These are phyloP conservation scores for Penicillium arizonense DNA, from an alignment of 495 filamentous ascomycete genomes.

Conservation along the genomic window DNA sequence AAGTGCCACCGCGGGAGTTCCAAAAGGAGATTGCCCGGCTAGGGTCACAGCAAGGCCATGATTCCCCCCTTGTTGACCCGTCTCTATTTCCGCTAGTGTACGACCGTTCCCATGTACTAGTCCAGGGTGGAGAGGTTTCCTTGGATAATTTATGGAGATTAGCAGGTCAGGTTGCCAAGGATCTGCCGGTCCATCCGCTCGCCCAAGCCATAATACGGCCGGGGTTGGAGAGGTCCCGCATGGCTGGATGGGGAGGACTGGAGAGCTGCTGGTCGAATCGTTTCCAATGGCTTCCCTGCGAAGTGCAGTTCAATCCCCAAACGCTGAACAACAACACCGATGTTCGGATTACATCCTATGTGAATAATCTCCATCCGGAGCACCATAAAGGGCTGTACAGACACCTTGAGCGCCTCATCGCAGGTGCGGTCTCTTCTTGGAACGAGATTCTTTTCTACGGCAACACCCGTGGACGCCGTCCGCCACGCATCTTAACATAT, in stretches of 20 bases:
- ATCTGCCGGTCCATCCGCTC: neutral
- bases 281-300: neutral
- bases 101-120: neutral
- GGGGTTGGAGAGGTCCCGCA: neutral
- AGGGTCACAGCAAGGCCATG: neutral
- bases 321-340: neutral
- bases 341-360: neutral
- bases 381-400: neutral
- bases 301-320: neutral
- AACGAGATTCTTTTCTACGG: neutral
- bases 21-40: neutral
- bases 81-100: neutral
- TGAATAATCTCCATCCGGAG: neutral
- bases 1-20: neutral
- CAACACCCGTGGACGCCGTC: neutral
- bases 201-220: neutral
- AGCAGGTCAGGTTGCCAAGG: neutral
- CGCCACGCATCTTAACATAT: neutral
- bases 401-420: neutral
- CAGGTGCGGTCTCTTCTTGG: neutral
- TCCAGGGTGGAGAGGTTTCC: neutral
- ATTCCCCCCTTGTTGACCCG: neutral
- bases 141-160: neutral
- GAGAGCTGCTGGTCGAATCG: neutral
- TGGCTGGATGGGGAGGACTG: neutral